A percentile compares a stretch with the other conserved stretches of the same genome.
Evolutionary conservation across 352 stramenopile genomes (phyloP).

Genomic region (Globisporangium okanoganense): DNA sequence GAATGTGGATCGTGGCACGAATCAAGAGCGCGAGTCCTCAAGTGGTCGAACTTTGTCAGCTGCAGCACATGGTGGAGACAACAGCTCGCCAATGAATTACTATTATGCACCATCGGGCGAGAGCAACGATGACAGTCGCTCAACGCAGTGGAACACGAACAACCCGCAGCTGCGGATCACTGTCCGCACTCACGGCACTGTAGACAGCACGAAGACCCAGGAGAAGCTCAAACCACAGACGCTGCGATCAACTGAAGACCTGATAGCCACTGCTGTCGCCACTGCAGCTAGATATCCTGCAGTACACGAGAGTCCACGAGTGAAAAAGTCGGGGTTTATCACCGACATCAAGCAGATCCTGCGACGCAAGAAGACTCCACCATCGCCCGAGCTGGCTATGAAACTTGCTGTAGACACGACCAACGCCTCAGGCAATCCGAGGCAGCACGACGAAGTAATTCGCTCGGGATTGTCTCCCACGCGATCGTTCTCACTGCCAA

Average conservation of each 20-base stretch:
- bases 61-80: not conserved
- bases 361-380: slow-evolving; percentile 7
- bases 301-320: not conserved
- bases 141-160: not conserved
- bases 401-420: not conserved
- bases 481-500: not conserved
- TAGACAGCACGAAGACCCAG: slow-evolving; percentile 8
- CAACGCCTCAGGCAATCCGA: not conserved
- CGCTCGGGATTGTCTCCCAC: not conserved
- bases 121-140: not conserved
- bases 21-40: not conserved
- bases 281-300: not conserved
- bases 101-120: not conserved
- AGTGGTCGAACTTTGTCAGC: not conserved
- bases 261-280: not conserved
- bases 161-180: slow-evolving; percentile 6
- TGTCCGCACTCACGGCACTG: slow-evolving; percentile 7
- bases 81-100: not conserved
- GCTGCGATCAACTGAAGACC: slow-evolving; percentile 3
- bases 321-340: slow-evolving; percentile 13
- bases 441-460: not conserved
- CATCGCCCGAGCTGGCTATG: not conserved
- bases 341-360: slow-evolving; percentile 17
- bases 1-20: not conserved
- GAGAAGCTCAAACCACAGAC: slow-evolving; percentile 6